Evolutionary conservation across 2,329 filamentous ascomycete genomes (phyloP).

Genomic region (Fusarium nisikadoi): DNA sequence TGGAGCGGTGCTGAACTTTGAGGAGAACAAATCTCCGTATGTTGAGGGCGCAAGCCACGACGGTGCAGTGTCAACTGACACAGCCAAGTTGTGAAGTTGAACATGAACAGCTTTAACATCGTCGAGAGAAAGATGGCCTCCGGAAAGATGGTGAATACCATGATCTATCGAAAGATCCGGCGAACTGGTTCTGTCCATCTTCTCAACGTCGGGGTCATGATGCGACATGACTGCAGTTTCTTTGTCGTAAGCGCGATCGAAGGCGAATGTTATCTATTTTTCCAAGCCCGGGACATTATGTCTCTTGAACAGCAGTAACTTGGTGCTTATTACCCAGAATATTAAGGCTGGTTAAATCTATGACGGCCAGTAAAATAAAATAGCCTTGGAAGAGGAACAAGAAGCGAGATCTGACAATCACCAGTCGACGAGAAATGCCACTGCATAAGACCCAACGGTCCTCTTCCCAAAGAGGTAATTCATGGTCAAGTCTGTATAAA

Average conservation of each 20-base stretch:
- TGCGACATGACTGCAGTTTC: conserved; percentile 23
- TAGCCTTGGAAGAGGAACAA: background rate
- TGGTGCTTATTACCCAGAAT: background rate
- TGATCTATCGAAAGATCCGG: conserved; percentile 46
- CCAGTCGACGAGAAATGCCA: background rate
- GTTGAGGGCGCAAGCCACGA: conserved; percentile 61
- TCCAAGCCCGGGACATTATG: conserved; percentile 30
- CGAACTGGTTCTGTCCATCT: conserved; percentile 48
- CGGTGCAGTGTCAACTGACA: conserved; percentile 69
- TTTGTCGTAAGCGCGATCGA: background rate
- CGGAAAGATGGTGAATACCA: conserved; percentile 38
- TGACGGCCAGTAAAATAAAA: conserved; percentile 21
- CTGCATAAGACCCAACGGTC: background rate
- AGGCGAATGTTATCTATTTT: conserved; percentile 20
- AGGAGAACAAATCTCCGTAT: conserved; percentile 54
- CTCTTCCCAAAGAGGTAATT: background rate
- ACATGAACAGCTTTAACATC: conserved; percentile 68
- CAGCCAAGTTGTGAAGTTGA: conserved; percentile 63
- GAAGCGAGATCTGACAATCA: background rate
- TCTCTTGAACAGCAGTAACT: background rate
- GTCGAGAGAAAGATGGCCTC: conserved; percentile 55
- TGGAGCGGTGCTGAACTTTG: conserved; percentile 51
- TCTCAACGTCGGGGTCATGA: conserved; percentile 45
- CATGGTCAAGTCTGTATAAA: conserved; percentile 15
- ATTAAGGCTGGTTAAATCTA: conserved; percentile 13